phyloP scores from a whole-genome alignment of 1,284 basidiomycete genomes.

The Peniophora sp. region DNA sequence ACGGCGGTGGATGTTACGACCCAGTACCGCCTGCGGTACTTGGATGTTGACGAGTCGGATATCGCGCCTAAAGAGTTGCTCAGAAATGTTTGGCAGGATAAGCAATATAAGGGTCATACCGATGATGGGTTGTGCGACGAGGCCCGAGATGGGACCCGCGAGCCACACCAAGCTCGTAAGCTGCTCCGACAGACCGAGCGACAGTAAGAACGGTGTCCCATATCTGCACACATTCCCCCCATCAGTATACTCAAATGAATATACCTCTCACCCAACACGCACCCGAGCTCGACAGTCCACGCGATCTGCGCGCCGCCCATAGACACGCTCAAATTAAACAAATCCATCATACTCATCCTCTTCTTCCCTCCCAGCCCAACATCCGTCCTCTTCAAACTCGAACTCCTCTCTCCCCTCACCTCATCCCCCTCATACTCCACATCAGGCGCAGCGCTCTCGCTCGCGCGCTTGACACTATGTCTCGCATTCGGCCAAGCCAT shows the following conservation, averaged over 20 bases:
- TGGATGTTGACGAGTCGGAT: constrained; percentile 86
- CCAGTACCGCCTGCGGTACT: constrained; percentile 88
- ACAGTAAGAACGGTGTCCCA: constrained; percentile 89
- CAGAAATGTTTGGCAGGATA: background rate
- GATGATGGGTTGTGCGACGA: constrained; percentile 93
- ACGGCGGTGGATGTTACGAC: constrained; percentile 76
- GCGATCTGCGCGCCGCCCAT: constrained; percentile 90
- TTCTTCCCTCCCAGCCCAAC: constrained; percentile 10
- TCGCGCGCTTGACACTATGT: constrained; percentile 19
- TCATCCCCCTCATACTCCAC: background rate
- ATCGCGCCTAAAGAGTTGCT: constrained; percentile 59
- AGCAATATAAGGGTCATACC: constrained; percentile 36
- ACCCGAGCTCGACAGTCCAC: constrained; percentile 90
- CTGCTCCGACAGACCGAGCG: constrained; percentile 85
- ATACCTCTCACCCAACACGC: constrained; percentile 18
- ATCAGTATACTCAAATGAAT: background rate
- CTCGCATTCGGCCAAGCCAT: constrained; percentile 58
- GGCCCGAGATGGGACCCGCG: constrained; percentile 89
- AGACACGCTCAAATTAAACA: constrained; percentile 72
- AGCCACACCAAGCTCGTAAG: constrained; percentile 95
- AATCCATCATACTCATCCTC: constrained; percentile 60
- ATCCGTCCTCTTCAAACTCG: too few species aligned
- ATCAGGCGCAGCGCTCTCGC: background rate
- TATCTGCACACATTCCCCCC: constrained; percentile 46
- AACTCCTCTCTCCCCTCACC: background rate